Evolutionary conservation across 345 rosid species (phyloP).

Genomic region (Camelina hispida): DNA sequence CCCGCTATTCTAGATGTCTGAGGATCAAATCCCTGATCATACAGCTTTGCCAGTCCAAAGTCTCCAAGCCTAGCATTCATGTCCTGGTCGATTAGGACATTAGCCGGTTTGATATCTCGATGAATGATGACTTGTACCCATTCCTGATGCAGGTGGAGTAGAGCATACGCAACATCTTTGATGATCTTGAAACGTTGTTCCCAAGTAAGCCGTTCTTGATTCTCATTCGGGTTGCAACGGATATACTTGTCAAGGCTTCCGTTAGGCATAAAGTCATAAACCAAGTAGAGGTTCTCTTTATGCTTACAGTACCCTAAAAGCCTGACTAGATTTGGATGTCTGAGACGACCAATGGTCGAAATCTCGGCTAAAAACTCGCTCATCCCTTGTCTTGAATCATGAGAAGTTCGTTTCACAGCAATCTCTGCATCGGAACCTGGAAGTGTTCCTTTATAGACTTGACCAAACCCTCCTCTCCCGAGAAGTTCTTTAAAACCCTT

Average conservation of each 20-base stretch:
- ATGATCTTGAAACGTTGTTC: slow-evolving; percentile 47
- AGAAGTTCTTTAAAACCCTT: slow-evolving; percentile 54
- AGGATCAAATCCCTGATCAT: slow-evolving; percentile 47
- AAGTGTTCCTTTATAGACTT: slow-evolving; percentile 56
- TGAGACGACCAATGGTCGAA: slow-evolving; percentile 44
- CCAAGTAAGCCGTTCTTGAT: slow-evolving; percentile 44
- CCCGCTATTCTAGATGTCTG: slow-evolving; percentile 48
- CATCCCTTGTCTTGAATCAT: slow-evolving; percentile 55
- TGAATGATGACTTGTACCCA: slow-evolving; percentile 56
- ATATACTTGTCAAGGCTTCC: slow-evolving; percentile 52
- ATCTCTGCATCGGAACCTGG: slow-evolving; percentile 44
- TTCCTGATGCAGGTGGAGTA: slow-evolving; percentile 50
- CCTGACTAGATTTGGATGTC: slow-evolving; percentile 48
- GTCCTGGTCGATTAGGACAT: slow-evolving; percentile 44
- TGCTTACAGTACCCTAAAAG: slow-evolving; percentile 52
- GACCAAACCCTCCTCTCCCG: slow-evolving; percentile 60
- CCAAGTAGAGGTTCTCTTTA: slow-evolving; percentile 46
- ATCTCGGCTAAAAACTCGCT: slow-evolving; percentile 58
- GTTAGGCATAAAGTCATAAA: slow-evolving; percentile 56
- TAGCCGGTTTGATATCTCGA: slow-evolving; percentile 51
- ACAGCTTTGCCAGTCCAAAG: slow-evolving; percentile 50
- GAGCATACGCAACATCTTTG: slow-evolving; percentile 46
- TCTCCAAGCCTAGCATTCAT: slow-evolving; percentile 51
- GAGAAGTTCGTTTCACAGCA: slow-evolving; percentile 58
- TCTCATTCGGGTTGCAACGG: background rate